phyloP scores from a whole-genome alignment of 2,329 filamentous ascomycete species.

The Alternaria tenuissima region DNA sequence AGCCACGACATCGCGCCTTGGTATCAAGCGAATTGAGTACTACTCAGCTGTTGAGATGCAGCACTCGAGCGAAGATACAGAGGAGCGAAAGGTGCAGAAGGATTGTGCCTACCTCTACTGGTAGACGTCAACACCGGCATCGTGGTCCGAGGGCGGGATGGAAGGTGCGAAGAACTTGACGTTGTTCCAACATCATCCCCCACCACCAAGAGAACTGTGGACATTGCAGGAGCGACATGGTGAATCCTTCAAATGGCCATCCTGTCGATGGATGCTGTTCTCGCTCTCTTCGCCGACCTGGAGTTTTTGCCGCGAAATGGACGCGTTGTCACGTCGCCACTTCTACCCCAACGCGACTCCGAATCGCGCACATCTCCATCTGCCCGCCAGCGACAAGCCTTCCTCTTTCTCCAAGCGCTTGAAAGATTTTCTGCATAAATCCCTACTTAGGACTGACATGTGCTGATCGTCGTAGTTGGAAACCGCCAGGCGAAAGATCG shows the following conservation, averaged over 20 bases:
- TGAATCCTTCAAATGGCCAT: slow-evolving; percentile 6
- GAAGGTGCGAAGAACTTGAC: slow-evolving; percentile 4
- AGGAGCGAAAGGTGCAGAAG: not conserved
- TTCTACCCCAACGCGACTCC: slow-evolving; percentile 1
- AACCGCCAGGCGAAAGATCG: slow-evolving; percentile 20
- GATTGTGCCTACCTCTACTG: not conserved
- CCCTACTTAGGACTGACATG: slow-evolving; percentile 11
- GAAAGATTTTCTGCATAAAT: slow-evolving; percentile 7
- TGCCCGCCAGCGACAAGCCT: slow-evolving; percentile 5
- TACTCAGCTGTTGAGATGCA: not conserved
- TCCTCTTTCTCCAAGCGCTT: slow-evolving; percentile 7
- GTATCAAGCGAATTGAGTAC: not conserved
- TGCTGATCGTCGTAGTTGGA: slow-evolving; percentile 22
- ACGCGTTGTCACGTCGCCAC: slow-evolving; percentile 18
- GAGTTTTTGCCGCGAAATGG: slow-evolving; percentile 5
- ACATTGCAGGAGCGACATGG: slow-evolving; percentile 12
- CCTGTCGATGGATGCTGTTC: slow-evolving; percentile 8
- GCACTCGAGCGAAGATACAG: not conserved
- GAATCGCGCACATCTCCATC: slow-evolving; percentile 9
- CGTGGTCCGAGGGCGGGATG: not conserved
- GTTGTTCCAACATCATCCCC: not conserved
- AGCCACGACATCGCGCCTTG: not conserved
- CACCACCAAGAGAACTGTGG: slow-evolving; percentile 1
- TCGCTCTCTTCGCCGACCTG: slow-evolving; percentile 9
- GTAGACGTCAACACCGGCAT: not conserved